Conservation (phyloP, 805 yeast genomes). For the Barnettozyma vustinii region DNA sequence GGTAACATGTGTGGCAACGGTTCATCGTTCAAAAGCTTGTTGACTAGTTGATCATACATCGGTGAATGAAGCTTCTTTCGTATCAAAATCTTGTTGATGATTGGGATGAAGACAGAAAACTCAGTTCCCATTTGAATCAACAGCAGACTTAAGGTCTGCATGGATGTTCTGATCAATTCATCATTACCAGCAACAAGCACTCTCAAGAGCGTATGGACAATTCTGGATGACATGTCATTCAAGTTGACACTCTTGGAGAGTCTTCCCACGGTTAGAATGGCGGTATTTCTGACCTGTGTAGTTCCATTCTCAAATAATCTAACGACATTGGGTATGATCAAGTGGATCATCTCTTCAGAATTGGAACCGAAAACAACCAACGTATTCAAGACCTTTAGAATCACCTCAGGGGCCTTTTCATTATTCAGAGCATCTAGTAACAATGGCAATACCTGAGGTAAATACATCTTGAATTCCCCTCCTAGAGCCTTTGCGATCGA, state of each 20-base stretch:
- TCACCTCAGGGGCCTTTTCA: conserved; percentile 59
- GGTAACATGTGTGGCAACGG: conserved; percentile 75
- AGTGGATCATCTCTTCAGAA: conserved; percentile 82
- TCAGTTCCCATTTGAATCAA: conserved; percentile 80
- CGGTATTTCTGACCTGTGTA: conserved; percentile 54
- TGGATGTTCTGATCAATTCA: conserved; percentile 57
- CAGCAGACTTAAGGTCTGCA: conserved; percentile 76
- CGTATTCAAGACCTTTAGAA: conserved; percentile 72
- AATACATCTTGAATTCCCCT: conserved; percentile 83
- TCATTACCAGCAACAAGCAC: conserved; percentile 48
- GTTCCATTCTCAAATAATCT: conserved; percentile 71
- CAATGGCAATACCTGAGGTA: conserved; percentile 72
- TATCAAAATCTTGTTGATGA: conserved; percentile 61
- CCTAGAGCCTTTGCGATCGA: conserved; percentile 81
- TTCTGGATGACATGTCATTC: conserved; percentile 84
- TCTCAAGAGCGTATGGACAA: conserved; percentile 79
- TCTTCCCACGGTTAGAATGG: conserved; percentile 80
- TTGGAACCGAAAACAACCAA: conserved; percentile 83
- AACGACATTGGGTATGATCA: conserved; percentile 82
- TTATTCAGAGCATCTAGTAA: conserved; percentile 72
- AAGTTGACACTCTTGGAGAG: conserved; percentile 66
- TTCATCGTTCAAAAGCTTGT: conserved; percentile 74
- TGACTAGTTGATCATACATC: conserved; percentile 75
- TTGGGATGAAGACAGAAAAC: conserved; percentile 80
- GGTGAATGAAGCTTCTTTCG: conserved; percentile 62